Evolutionary conservation across 345 rosid genomes (phyloP).

Genomic region (Aethionema arabicum): DNA sequence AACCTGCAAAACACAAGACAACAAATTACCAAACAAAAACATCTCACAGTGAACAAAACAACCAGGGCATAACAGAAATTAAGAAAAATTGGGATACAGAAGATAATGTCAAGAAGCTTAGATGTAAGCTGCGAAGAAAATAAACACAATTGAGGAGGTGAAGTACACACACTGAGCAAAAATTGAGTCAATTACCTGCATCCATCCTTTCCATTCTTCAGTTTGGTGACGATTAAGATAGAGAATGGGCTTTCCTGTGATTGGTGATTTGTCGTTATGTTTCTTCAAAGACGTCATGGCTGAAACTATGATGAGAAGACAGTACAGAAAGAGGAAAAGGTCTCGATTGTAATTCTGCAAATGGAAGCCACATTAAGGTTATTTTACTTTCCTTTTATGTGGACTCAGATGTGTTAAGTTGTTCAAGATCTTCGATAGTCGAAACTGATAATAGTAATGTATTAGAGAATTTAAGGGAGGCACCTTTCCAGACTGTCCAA

Average conservation of each 20-base stretch:
- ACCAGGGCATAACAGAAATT: neutral
- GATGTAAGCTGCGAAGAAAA: conserved; percentile 4
- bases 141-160: neutral
- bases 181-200: conserved; percentile 70
- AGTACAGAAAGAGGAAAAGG: conserved; percentile 88
- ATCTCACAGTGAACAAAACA: conserved; percentile 6
- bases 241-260: conserved; percentile 71
- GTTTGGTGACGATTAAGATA: conserved; percentile 95
- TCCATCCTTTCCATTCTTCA: conserved; percentile 99
- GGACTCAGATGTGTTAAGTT: neutral
- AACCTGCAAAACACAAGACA: conserved; percentile 50
- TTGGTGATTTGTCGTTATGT: conserved; percentile 72
- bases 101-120: conserved; percentile 8
- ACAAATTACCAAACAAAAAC: conserved; percentile 18
- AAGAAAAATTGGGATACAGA: neutral
- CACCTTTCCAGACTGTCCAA: conserved; percentile 85
- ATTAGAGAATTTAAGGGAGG: conserved; percentile 10
- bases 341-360: conserved; percentile 90
- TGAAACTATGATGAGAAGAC: conserved; percentile 82
- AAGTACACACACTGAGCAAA: neutral
- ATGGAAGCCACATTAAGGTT: conserved; percentile 23
- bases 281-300: conserved; percentile 85
- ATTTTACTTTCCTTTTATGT: neutral
- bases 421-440: neutral
- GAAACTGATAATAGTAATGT: conserved; percentile 2